A percentile compares a stretch with the other conserved stretches of the same genome.
phyloP scores from a whole-genome alignment of 441 rosid genomes.

The Populus tomentosa region DNA sequence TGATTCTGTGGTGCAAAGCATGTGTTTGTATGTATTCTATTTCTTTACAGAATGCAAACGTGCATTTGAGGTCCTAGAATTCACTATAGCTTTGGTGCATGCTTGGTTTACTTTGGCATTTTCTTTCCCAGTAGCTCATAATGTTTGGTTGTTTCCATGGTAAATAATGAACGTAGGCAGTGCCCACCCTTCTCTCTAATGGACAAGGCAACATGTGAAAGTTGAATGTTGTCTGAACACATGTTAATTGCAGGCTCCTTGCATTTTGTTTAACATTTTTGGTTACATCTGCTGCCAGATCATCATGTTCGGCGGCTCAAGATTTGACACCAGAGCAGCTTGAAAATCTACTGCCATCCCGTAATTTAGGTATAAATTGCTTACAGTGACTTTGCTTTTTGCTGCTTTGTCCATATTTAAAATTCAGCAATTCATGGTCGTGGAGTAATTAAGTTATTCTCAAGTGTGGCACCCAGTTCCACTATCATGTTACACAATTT shows the following conservation, averaged over 20 bases:
- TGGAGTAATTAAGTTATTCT: conserved; percentile 3
- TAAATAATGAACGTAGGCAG: background rate
- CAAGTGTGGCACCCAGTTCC: background rate
- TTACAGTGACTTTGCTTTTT: conserved; percentile 3
- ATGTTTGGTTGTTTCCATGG: background rate
- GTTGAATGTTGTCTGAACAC: background rate
- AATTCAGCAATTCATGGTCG: background rate
- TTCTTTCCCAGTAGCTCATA: background rate
- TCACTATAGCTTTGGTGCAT: background rate
- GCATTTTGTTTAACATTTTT: background rate
- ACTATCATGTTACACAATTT: background rate
- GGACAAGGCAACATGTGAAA: background rate
- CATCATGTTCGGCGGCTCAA: conserved; percentile 54
- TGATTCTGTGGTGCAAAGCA: background rate
- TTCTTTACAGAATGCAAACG: background rate
- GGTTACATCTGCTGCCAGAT: conserved; percentile 38
- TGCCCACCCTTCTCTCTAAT: background rate
- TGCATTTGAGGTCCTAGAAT: background rate
- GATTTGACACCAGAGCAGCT: conserved; percentile 54
- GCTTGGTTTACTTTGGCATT: background rate
- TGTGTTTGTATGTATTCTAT: too few species aligned
- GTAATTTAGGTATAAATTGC: conserved; percentile 48
- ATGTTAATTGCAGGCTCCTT: background rate
- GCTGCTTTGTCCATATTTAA: conserved; percentile 2
- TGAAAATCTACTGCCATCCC: conserved; percentile 48